phyloP scores from a whole-genome alignment of 805 yeast species.

The Candida hispaniensis region DNA sequence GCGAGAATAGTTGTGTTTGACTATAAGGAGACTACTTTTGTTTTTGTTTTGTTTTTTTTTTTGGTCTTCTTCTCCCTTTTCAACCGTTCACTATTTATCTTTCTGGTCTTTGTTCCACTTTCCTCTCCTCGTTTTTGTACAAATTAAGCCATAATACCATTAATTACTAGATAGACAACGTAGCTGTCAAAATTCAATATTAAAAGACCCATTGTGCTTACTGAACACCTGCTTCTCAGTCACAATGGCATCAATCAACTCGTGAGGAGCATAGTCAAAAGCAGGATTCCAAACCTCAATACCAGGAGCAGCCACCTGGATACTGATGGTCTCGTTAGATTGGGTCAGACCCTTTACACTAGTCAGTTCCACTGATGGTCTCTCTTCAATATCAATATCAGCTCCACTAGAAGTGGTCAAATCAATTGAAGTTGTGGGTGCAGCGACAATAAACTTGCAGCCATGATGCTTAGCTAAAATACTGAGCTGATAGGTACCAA shows the following conservation, averaged over 20 bases:
- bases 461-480: conserved; percentile 55
- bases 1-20: too few species aligned
- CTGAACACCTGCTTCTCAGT: conserved; percentile 61
- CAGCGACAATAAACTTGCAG: conserved; percentile 84
- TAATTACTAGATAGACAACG: too few species aligned
- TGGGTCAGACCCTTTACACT: conserved; percentile 54
- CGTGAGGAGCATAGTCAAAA: conserved; percentile 84
- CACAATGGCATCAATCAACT: conserved; percentile 74
- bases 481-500: conserved; percentile 87
- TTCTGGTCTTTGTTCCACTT: not conserved
- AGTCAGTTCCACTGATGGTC: conserved; percentile 73
- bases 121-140: conserved; percentile 8
- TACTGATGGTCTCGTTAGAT: conserved; percentile 33
- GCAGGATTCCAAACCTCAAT: conserved; percentile 93
- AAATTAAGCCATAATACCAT: too few species aligned
- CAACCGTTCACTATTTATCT: not conserved
- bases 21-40: too few species aligned
- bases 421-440: conserved; percentile 89
- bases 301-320: conserved; percentile 76
- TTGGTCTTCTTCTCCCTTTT: not conserved
- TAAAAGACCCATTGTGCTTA: conserved; percentile 45
- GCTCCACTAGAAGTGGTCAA: conserved; percentile 53
- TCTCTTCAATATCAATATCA: conserved; percentile 73
- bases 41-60: too few species aligned
- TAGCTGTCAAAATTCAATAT: too few species aligned